phyloP scores from a whole-genome alignment of 768 basidiomycete species.

The Thelephora ganbajun region DNA sequence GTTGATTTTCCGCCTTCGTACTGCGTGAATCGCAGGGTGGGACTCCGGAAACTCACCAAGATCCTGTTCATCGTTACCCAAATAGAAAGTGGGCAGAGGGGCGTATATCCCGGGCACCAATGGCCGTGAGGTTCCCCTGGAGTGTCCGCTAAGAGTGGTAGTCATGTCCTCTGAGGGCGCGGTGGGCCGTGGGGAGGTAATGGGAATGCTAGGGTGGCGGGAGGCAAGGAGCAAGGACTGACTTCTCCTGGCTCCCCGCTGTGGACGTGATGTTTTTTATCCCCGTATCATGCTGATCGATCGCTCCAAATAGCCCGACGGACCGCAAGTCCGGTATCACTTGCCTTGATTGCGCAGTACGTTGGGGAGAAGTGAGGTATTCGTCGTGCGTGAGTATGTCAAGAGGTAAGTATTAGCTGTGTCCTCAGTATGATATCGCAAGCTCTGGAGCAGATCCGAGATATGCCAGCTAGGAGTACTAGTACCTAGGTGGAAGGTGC shows the following conservation, averaged over 20 bases:
- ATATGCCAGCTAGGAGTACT: too few species aligned
- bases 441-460: too few species aligned
- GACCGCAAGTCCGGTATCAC: background rate
- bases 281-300: background rate
- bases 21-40: background rate
- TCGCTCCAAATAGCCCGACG: background rate
- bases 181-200: too few species aligned
- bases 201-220: slow-evolving; percentile 6
- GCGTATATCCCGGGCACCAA: slow-evolving; percentile 70
- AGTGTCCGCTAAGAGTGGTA: background rate
- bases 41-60: slow-evolving; percentile 41
- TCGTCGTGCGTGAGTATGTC: too few species aligned
- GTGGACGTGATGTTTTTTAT: too few species aligned
- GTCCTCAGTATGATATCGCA: too few species aligned
- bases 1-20: slow-evolving; percentile 1
- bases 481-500: too few species aligned
- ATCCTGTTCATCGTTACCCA: slow-evolving; percentile 51
- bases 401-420: too few species aligned
- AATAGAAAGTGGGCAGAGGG: slow-evolving; percentile 81
- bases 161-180: slow-evolving; percentile 5
- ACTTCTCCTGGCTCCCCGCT: too few species aligned
- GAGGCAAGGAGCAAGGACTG: background rate
- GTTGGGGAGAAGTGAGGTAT: too few species aligned
- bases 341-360: background rate
- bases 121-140: slow-evolving; percentile 25